Evolutionary conservation across 257 asterid genomes (phyloP).

Genomic region (Marsdenia floribunda): DNA sequence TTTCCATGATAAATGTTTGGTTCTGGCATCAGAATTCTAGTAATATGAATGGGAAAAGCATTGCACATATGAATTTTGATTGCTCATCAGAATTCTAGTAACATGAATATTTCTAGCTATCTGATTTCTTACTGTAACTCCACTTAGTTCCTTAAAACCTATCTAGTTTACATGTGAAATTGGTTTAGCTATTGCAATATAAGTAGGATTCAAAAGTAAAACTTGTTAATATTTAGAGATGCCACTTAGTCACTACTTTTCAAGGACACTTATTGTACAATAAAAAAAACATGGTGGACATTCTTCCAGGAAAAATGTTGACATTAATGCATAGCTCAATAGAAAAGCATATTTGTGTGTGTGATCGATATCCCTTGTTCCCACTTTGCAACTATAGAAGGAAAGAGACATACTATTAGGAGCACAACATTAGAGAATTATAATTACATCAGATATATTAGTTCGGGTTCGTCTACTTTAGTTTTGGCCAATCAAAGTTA

Average conservation of each 20-base stretch:
- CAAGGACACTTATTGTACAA: neutral
- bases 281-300: neutral
- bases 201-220: neutral
- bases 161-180: neutral
- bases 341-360: neutral
- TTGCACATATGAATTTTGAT: neutral
- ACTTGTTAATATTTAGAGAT: neutral
- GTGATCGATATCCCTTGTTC: neutral
- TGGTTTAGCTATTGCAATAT: neutral
- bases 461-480: conserved; percentile 72
- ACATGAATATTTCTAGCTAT: neutral
- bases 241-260: neutral
- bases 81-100: neutral
- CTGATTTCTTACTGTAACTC: neutral
- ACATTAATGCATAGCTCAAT: neutral
- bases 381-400: neutral
- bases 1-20: neutral
- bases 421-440: conserved; percentile 10
- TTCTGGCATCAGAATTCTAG: neutral
- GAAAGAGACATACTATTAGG: neutral
- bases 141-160: neutral
- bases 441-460: conserved; percentile 67
- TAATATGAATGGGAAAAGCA: neutral
- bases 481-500: conserved; percentile 56
- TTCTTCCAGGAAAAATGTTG: neutral